phyloP scores from a whole-genome alignment of 352 stramenopile species.

The Albugo candida region DNA sequence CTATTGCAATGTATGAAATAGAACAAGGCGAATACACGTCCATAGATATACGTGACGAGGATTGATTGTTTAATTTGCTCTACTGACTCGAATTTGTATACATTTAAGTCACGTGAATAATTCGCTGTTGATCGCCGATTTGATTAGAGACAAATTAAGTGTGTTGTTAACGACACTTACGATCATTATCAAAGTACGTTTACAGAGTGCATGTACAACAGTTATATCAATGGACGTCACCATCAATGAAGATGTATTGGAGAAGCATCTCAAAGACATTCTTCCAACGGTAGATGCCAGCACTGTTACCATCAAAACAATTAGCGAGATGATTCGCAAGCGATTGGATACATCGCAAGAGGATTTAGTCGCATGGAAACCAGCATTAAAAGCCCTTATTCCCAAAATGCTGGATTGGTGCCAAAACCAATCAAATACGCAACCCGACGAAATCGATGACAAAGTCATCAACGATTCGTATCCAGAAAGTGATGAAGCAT shows the following conservation, averaged over 20 bases:
- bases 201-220: too few relatives aligned
- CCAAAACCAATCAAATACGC: too few relatives aligned
- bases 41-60: conserved; percentile 8
- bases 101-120: too few relatives aligned
- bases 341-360: conserved; percentile 21
- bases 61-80: too few relatives aligned
- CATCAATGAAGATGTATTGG: conserved; percentile 13
- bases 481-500: conserved; percentile 4
- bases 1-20: conserved; percentile 61
- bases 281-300: conserved; percentile 34
- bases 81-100: too few relatives aligned
- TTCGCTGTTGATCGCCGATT: too few relatives aligned
- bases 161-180: too few relatives aligned
- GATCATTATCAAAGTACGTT: too few relatives aligned
- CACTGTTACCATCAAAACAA: conserved; percentile 21
- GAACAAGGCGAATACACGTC: conserved; percentile 40
- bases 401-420: too few relatives aligned
- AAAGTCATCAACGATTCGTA: neutral
- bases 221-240: too few relatives aligned
- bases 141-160: too few relatives aligned
- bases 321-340: conserved; percentile 28
- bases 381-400: conserved; percentile 24
- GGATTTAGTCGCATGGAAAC: conserved; percentile 28
- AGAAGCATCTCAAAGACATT: conserved; percentile 20
- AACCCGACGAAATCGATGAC: too few relatives aligned